phyloP scores from a whole-genome alignment of 495 filamentous ascomycete genomes.

The Apodospora peruviana region DNA sequence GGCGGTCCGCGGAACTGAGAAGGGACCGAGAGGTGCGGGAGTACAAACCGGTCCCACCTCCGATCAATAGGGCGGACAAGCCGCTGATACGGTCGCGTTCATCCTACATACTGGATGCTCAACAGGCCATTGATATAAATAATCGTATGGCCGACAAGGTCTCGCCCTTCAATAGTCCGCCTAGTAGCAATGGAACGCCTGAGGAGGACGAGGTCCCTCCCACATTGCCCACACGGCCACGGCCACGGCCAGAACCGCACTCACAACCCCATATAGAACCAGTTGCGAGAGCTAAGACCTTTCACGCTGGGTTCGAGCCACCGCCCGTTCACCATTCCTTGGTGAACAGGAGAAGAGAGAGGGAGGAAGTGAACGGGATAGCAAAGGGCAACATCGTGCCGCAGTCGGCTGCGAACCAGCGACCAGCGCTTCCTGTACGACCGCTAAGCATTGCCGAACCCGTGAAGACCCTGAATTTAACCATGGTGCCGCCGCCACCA shows the following conservation, averaged over 20 bases:
- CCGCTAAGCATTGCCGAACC: conserved; percentile 32
- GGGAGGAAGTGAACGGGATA: conserved; percentile 34
- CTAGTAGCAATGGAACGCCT: conserved; percentile 64
- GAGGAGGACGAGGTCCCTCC: conserved; percentile 40
- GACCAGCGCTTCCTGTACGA: conserved; percentile 58
- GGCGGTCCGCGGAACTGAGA: conserved; percentile 46
- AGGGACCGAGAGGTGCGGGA: conserved; percentile 36
- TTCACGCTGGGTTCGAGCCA: conserved; percentile 36
- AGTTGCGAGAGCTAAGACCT: conserved; percentile 19
- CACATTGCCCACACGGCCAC: conserved; percentile 36
- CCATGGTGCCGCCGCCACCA: conserved; percentile 37
- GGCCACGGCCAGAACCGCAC: conserved; percentile 12
- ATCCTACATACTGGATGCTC: conserved; percentile 19
- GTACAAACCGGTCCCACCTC: conserved; percentile 47
- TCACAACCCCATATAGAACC: background rate
- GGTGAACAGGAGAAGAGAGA: conserved; percentile 27
- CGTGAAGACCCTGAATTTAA: conserved; percentile 9
- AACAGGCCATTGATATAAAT: conserved; percentile 25
- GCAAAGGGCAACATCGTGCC: conserved; percentile 22
- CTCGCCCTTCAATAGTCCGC: conserved; percentile 89
- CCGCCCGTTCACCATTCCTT: conserved; percentile 47
- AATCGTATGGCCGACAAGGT: conserved; percentile 35
- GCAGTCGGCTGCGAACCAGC: conserved; percentile 40
- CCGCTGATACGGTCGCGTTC: conserved; percentile 53
- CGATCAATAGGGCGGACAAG: conserved; percentile 76